These are phyloP conservation scores for Gossypium sturtianum DNA, from an alignment of 345 rosid genomes.

Conservation along the genomic window DNA sequence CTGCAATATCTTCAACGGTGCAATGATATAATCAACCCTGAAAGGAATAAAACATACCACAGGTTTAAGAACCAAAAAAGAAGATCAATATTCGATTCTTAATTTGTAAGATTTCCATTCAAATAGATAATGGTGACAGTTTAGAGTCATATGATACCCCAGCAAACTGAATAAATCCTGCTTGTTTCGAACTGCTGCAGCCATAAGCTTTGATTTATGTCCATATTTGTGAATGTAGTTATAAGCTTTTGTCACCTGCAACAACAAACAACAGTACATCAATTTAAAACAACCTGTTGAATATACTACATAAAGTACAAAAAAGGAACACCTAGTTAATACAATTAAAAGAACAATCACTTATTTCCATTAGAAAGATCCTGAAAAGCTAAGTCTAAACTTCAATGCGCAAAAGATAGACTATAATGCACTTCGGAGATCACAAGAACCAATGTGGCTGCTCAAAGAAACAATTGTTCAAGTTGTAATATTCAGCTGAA, in stretches of 20 bases:
- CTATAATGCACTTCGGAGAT: background rate
- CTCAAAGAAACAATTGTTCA: background rate
- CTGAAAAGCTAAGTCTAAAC: background rate
- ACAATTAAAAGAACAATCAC: background rate
- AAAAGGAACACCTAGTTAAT: background rate
- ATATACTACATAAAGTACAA: background rate
- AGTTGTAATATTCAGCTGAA: background rate
- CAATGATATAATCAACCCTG: conserved; percentile 92
- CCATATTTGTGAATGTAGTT: conserved; percentile 93
- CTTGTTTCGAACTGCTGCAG: conserved; percentile 96
- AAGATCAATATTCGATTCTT: background rate
- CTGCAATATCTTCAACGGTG: conserved; percentile 80
- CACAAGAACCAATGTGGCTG: background rate
- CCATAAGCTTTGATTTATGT: conserved; percentile 91
- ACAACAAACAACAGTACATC: background rate
- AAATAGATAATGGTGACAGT: background rate
- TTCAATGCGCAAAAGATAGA: background rate
- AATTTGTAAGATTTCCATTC: background rate
- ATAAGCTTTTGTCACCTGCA: conserved; percentile 59
- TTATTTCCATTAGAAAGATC: background rate
- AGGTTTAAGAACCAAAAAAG: background rate
- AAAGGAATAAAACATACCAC: conserved; percentile 11
- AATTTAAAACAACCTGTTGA: background rate
- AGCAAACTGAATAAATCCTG: conserved; percentile 87
- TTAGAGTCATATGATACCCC: conserved; percentile 46